Conservation (phyloP, 495 filamentous ascomycete genomes). For the Aspergillus cavernicola region DNA sequence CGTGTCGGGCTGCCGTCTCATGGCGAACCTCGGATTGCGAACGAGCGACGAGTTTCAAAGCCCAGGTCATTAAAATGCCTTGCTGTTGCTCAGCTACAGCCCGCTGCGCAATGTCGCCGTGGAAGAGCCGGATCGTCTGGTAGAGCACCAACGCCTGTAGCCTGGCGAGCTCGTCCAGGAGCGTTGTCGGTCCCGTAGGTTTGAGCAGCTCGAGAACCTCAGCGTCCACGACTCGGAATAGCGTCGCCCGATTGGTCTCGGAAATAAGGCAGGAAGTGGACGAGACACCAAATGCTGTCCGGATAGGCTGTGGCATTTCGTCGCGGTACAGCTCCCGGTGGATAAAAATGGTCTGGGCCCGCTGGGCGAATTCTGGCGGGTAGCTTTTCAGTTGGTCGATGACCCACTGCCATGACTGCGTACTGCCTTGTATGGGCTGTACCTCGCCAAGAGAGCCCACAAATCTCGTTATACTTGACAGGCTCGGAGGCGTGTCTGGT, state of each 20-base stretch:
- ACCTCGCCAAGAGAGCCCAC: conserved; percentile 1
- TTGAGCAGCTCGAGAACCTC: conserved; percentile 6
- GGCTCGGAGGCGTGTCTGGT: not conserved
- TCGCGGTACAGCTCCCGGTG: conserved; percentile 5
- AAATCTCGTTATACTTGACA: not conserved
- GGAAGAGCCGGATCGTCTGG: conserved; percentile 8
- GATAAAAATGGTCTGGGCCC: conserved; percentile 2
- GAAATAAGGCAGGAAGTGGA: not conserved
- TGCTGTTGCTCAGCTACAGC: not conserved
- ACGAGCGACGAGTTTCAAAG: not conserved
- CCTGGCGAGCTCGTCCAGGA: not conserved
- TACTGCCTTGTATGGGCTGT: conserved; percentile 1
- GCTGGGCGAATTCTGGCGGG: not conserved
- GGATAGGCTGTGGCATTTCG: conserved; percentile 1
- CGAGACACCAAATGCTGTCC: conserved; percentile 1
- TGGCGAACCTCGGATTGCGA: not conserved
- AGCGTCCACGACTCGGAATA: not conserved
- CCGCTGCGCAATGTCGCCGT: not conserved
- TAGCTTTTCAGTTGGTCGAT: conserved; percentile 3
- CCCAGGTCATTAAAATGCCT: not conserved
- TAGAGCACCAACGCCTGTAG: conserved; percentile 3
- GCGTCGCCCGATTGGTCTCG: not conserved
- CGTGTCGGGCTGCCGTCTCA: not conserved
- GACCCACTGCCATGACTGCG: not conserved
- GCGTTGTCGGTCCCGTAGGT: not conserved